Percentiles rank a stretch among this genome's conserved stretches.
Conservation (phyloP, 768 basidiomycete species). For the Leccinum arenicola region DNA sequence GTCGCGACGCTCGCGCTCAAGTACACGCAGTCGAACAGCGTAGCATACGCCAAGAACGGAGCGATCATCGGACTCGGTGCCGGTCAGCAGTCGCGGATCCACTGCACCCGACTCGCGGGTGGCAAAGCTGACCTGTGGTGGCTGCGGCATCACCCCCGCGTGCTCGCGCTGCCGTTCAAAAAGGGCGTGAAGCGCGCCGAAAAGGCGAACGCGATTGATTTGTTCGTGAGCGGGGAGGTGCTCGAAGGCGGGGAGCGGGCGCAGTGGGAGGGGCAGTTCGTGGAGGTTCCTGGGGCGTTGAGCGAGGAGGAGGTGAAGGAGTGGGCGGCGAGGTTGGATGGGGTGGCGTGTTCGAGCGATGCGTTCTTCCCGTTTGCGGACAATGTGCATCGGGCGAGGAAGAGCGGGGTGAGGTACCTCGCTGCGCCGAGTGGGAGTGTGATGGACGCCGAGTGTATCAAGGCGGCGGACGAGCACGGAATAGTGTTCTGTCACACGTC, state of each 20-base stretch:
- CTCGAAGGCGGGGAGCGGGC: slow-evolving; percentile 85
- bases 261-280: slow-evolving; percentile 91
- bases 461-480: slow-evolving; percentile 89
- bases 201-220: slow-evolving; percentile 96
- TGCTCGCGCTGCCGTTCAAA: slow-evolving; percentile 91
- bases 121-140: slow-evolving; percentile 99
- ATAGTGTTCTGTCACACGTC: slow-evolving; percentile 92
- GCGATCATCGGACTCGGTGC: slow-evolving; percentile 95
- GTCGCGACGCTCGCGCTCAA: slow-evolving; percentile 96
- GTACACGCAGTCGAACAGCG: slow-evolving; percentile 99
- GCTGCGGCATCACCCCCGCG: slow-evolving; percentile 94
- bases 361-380: slow-evolving; percentile 99
- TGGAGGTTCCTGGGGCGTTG: slow-evolving; percentile 62
- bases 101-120: slow-evolving; percentile 97
- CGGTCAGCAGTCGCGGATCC: slow-evolving; percentile 97
- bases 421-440: slow-evolving; percentile 93
- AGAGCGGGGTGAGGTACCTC: slow-evolving; percentile 90
- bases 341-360: slow-evolving; percentile 91
- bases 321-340: slow-evolving; percentile 73
- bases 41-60: slow-evolving; percentile 90
- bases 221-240: slow-evolving; percentile 88
- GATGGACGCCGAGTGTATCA: slow-evolving; percentile 96
- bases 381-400: slow-evolving; percentile 89
- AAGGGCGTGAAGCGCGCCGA: slow-evolving; percentile 97
- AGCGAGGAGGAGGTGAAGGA: slow-evolving; percentile 66